Percentiles rank a stretch among this genome's conserved stretches.
Evolutionary conservation across 2,329 filamentous ascomycete genomes (phyloP).

Genomic region (Graphiopsis chlorocephala): DNA sequence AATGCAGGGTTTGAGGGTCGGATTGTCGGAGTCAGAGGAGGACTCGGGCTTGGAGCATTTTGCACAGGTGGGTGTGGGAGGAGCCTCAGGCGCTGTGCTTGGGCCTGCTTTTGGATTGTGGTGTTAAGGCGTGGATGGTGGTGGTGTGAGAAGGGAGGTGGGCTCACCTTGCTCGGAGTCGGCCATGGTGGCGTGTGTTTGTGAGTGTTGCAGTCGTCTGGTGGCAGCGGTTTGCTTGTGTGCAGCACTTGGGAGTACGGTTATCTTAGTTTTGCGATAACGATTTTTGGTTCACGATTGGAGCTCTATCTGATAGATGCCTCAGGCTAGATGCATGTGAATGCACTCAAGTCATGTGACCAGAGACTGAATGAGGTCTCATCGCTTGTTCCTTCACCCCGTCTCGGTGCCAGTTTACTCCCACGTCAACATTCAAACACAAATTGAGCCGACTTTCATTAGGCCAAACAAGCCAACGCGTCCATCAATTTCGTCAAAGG

Average conservation of each 20-base stretch:
- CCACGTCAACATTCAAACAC: neutral
- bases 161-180: constrained; percentile 12
- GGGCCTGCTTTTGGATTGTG: neutral
- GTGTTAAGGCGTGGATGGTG: constrained; percentile 3
- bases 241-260: neutral
- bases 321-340: neutral
- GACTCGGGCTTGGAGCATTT: constrained; percentile 14
- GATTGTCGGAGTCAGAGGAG: constrained; percentile 7
- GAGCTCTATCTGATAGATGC: neutral
- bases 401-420: neutral
- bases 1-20: constrained; percentile 36
- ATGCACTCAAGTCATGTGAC: neutral
- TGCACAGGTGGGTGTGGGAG: constrained; percentile 13
- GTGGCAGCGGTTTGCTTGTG: neutral
- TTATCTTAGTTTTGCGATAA: neutral
- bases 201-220: neutral
- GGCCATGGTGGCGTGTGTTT: neutral
- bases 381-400: neutral
- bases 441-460: neutral
- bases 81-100: neutral
- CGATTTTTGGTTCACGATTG: neutral
- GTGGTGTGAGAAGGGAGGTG: neutral
- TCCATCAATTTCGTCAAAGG: neutral
- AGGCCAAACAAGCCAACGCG: neutral
- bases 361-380: neutral